Base-by-base conservation (phyloP, 176 grass and related monocot genomes). In the Ensete ventricosum region DNA sequence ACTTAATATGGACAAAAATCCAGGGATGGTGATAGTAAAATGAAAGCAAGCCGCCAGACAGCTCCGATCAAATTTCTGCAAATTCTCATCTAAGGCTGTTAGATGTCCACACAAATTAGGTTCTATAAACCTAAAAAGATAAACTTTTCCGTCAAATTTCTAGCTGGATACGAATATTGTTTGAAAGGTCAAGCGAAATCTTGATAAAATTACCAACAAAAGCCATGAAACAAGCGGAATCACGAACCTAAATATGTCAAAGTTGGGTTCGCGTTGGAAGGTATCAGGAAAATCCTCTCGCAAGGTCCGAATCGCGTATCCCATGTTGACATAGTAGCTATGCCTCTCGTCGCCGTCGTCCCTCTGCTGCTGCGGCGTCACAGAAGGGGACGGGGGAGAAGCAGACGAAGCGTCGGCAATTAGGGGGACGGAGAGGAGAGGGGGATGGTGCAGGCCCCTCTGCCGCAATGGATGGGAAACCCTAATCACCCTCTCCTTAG, bases 241-340 rank as follows among this genome's bases (percentile, higher is more conserved):
- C 12, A 60, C 73, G 25, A 66, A 98, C 95, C 95, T 94, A 78
- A 89, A 99, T 25, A 99, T 89, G 77, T 91, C 90, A 72, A 99
- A 91, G 73, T 62, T 87, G 55, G 86, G 95, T 63, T 91, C 95
- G 27, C 88, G 85, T 68, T 64, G 78, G 73, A 99, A 89, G 8
- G 87, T 84, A 53, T 87, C 82, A 27, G 90, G 86, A 62, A 99
- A 86, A 62, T 99, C 95, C 84, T 99, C 95, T 75, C 95, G 78
- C 64, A 99, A 81, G 21, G 90, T 91, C 70, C 95, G 88, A 84
- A 99, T 94, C 5, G 95, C 95, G 71, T 99, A 94, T 0, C 95
- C 95, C 70, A 99, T 74, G 62, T 99, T 99, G 11, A 99, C 88
- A 78, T 99, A 94, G 82, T 99, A 99, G 23, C 80, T 55, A 69